phyloP scores from a whole-genome alignment of 345 rosid genomes.

The Brassica napus region Da-Ae NC_063446.1:16851001-16851500 shows the following conservation, averaged over 20 bases:
- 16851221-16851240: slow-evolving; percentile 29
- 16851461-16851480: slow-evolving; percentile 8
- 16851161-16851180: slow-evolving; percentile 12
- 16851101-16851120: slow-evolving; percentile 1
- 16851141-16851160: slow-evolving; percentile 20
- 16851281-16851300: slow-evolving; percentile 14
- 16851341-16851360: not conserved
- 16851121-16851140: slow-evolving; percentile 13
- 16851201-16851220: slow-evolving; percentile 26
- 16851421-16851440: not conserved
- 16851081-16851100: slow-evolving; percentile 32
- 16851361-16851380: slow-evolving; percentile 19
- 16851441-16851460: slow-evolving; percentile 8
- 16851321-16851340: not conserved
- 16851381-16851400: slow-evolving; percentile 33
- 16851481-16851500: slow-evolving; percentile 13
- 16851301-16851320: not conserved
- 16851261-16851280: slow-evolving; percentile 15
- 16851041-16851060: not conserved
- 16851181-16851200: slow-evolving; percentile 29
- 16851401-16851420: not conserved
- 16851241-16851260: slow-evolving; percentile 27
- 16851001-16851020: not conserved
- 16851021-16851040: not conserved
- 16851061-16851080: slow-evolving; percentile 3